phyloP scores from a whole-genome alignment of 2,329 filamentous ascomycete species.

The Stemphylium beticola region DNA sequence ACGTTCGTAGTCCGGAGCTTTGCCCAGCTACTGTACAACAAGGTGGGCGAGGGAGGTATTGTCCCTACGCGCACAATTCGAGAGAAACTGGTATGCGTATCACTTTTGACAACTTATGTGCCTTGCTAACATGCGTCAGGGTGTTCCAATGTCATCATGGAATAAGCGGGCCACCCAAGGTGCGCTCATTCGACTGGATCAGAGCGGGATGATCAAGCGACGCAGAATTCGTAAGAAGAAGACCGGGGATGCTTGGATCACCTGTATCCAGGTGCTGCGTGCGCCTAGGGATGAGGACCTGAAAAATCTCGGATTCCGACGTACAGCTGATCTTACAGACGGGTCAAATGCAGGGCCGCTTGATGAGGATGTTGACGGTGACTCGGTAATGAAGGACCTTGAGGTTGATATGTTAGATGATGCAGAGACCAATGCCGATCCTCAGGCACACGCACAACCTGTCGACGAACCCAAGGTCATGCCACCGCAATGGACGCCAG shows the following conservation, averaged over 20 bases:
- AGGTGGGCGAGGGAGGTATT: constrained; percentile 58
- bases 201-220: constrained; percentile 50
- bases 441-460: constrained; percentile 14
- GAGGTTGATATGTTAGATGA: constrained; percentile 38
- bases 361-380: constrained; percentile 40
- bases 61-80: constrained; percentile 62
- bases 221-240: constrained; percentile 42
- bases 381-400: constrained; percentile 40
- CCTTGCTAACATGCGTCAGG: constrained; percentile 30
- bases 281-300: constrained; percentile 45
- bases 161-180: constrained; percentile 49
- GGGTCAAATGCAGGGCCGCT: constrained; percentile 28
- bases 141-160: constrained; percentile 43
- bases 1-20: constrained; percentile 59
- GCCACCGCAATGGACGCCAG: constrained; percentile 62
- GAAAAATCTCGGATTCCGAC: constrained; percentile 40
- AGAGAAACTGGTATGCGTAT: constrained; percentile 50
- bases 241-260: constrained; percentile 35
- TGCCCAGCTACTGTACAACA: constrained; percentile 55
- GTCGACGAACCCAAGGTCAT: constrained; percentile 40
- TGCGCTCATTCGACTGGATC: constrained; percentile 49
- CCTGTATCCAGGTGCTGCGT: constrained; percentile 52
- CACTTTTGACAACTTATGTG: too few relatives aligned
- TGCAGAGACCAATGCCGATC: constrained; percentile 25
- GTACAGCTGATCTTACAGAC: constrained; percentile 16